These are phyloP conservation scores for Cyclotella atomus DNA, from an alignment of 108 stramenopile genomes.

Conservation along the genomic window DNA sequence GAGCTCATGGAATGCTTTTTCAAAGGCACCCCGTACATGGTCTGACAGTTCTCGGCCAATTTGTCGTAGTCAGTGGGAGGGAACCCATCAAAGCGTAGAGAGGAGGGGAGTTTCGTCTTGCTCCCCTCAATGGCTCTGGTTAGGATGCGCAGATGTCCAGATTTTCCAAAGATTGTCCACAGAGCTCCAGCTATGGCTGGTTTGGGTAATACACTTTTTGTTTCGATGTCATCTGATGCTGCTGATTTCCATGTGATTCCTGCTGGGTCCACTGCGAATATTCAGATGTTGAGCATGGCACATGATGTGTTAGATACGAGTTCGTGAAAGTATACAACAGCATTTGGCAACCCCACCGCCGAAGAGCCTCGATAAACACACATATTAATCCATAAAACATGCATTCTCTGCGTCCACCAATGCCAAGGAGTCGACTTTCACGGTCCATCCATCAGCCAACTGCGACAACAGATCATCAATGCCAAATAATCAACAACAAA, in stretches of 20 bases:
- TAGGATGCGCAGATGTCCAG: conserved; percentile 76
- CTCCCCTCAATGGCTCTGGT: conserved; percentile 36
- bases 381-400: too few relatives aligned
- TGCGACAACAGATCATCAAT: neutral
- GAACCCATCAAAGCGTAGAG: conserved; percentile 87
- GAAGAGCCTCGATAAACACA: too few relatives aligned
- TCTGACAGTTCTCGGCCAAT: conserved; percentile 45
- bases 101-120: conserved; percentile 48
- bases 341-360: neutral
- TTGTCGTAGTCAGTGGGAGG: conserved; percentile 64
- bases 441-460: neutral
- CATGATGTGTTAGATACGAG: neutral
- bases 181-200: conserved; percentile 53
- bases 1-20: conserved; percentile 70
- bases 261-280: conserved; percentile 42
- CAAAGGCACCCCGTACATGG: conserved; percentile 57
- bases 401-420: too few relatives aligned
- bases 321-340: neutral
- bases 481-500: neutral
- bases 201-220: conserved; percentile 49
- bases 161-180: conserved; percentile 86
- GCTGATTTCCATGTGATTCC: conserved; percentile 87
- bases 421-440: too few relatives aligned
- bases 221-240: conserved; percentile 52
- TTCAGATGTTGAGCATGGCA: neutral